Evolutionary conservation across 768 basidiomycete genomes (phyloP), one percentile per base, ranked within the genome.

Genomic region (Xerocomus spinulosus): DNA sequence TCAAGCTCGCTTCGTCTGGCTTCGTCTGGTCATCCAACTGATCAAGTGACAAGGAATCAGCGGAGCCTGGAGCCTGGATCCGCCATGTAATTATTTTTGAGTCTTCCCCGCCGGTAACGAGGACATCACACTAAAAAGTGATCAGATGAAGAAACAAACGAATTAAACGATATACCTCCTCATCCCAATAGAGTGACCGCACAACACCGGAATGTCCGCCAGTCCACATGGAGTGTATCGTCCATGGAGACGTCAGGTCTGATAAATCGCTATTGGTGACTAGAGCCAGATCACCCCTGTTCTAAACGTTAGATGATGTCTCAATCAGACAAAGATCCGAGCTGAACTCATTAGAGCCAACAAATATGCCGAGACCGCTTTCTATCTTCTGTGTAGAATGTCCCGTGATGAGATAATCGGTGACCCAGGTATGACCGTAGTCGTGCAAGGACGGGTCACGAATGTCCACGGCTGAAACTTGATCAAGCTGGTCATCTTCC

Each of bases 291-390:
- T 85, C 81, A 28, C 83, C 83, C 58, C 82, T 84, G 25, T 10
- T 7, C 13, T 44, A 36, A 13, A 37, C 6, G 42, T 50, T 49
- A 50, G 44, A 35, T 44, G 18, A 42, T 13, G 39, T 29, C 21
- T 9, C n/a, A n/a, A 14, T 13, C 10, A 28, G 26, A 28, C 26
- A 28, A 28, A 28, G 5, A 28, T 28, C 10, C 29, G 13, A 14
- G 26, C 52, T 76, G 26, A 59, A 83, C 87, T 87, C 82, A 44
- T 90, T 87, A 2, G 87, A 87, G 0, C 87, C 87, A 5, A 79
- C 76, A 45, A 87, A 85, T 4, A 87, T 63, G 25, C 73, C 73
- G 9, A 85, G 65, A 17, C 56, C 54, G n/a, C 42, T 51, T 34
- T 61, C 52, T 28, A 36, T 46, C 46, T 43, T 56, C 24, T 9